Base-by-base conservation (phyloP, 2,329 filamentous ascomycete species). In the Cyanodermella asteris region DNA sequence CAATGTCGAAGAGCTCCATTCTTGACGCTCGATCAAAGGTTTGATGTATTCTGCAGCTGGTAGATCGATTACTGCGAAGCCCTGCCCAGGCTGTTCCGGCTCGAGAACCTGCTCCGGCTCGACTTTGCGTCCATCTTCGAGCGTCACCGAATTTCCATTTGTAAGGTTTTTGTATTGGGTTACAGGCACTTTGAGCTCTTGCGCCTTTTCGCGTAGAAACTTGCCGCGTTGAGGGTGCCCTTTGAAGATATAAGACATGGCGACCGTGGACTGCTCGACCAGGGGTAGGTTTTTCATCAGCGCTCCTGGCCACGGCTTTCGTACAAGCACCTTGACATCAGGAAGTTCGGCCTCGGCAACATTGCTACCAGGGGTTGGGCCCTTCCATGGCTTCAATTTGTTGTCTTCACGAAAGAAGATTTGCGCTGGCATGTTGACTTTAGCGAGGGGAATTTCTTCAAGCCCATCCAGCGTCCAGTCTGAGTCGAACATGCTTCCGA, bases 61-160 rank as follows among this genome's bases (percentile, higher is more conserved):
- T 6, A 97, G 46, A 36, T 94, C 82, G 20, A 90, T 55, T 6
- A 97, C 57, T 6, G 76, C 73, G 34, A 91, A 58, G 3, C 78
- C 82, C 28, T 59, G 64, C 7, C 81, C 81, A 5, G 62, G 57
- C 28, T 68, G 59, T 3, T 59, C 49, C 7, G 69, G 55, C 2
- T 63, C 78, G 25, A 97, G 42, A 2, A 94, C 81, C 72, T 91
- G 87, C 0, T 87, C 75, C 2, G 84, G 73, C 0, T 72, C 87
- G 16, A 97, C 64, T 0, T 60, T 61, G 5, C 55, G 57, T 4
- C 78, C 81, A 37, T 72, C 61, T 9, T 56, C 51, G 13, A 65
- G 68, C 26, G 54, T 49, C 2, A 87, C 68, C 23, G 47, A 68
- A 32, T 70, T 35, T 3, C 81, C 80, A 2, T 40, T 43, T 0